Percentiles rank a stretch among this genome's conserved stretches.
Evolutionary conservation across 2,329 filamentous ascomycete genomes (phyloP).

Genomic region (Paramyrothecium sp.): DNA sequence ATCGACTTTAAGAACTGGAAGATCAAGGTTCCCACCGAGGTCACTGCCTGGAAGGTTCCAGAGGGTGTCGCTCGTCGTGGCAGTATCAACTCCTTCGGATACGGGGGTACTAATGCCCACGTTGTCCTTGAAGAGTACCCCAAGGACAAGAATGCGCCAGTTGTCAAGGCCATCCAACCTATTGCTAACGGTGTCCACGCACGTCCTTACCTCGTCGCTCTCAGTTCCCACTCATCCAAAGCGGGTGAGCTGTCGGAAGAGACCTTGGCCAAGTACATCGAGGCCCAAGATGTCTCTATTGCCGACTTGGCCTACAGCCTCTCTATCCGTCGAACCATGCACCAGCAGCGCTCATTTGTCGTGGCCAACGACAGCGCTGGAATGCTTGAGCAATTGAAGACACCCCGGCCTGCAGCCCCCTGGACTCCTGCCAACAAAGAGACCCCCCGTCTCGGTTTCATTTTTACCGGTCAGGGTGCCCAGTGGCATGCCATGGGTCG

Average conservation of each 20-base stretch:
- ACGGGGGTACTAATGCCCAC: constrained; percentile 34
- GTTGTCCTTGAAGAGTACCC: constrained; percentile 20
- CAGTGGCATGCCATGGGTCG: constrained; percentile 22
- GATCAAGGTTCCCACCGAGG: constrained; percentile 5
- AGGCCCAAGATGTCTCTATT: constrained; percentile 9
- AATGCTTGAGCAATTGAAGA: constrained; percentile 12
- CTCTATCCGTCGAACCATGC: constrained; percentile 15
- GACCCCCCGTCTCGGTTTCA: constrained; percentile 15
- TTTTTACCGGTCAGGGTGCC: constrained; percentile 24
- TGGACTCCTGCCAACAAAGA: constrained; percentile 14
- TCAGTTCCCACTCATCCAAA: constrained; percentile 18
- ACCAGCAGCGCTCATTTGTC: constrained; percentile 18
- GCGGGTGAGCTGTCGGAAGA: constrained; percentile 16
- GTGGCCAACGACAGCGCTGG: constrained; percentile 12
- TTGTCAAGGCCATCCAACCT: constrained; percentile 6
- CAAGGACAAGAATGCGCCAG: neutral
- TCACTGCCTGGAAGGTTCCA: constrained; percentile 5
- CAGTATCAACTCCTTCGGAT: constrained; percentile 35
- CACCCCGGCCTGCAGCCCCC: constrained; percentile 12
- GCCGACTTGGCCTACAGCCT: constrained; percentile 18
- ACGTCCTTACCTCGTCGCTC: constrained; percentile 15
- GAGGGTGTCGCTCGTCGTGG: constrained; percentile 11
- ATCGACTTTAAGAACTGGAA: constrained; percentile 16
- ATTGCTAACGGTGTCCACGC: constrained; percentile 14
- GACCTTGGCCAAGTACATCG: constrained; percentile 12